Evolutionary conservation across 2,329 filamentous ascomycete species (phyloP).

Genomic region (Canariomyces notabilis): DNA sequence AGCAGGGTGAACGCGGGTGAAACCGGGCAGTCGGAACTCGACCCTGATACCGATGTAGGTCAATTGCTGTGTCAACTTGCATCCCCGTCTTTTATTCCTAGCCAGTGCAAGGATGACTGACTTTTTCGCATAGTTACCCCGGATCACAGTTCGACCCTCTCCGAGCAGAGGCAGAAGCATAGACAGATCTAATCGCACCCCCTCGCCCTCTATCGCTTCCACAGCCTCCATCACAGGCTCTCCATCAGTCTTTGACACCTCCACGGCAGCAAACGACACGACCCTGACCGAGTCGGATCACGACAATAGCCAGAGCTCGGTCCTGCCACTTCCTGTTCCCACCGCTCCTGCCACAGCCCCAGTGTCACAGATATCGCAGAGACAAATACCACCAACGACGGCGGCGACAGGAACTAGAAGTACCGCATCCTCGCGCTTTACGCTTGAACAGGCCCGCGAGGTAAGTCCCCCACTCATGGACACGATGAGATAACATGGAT

Average conservation of each 20-base stretch:
- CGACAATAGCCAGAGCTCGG: slow-evolving; percentile 17
- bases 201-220: slow-evolving; percentile 25
- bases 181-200: too few species aligned
- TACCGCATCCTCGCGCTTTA: slow-evolving; percentile 29
- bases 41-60: background rate
- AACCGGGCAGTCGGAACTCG: background rate
- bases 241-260: slow-evolving; percentile 49
- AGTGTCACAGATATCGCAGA: background rate
- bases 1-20: too few species aligned
- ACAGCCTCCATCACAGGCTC: slow-evolving; percentile 42
- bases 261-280: slow-evolving; percentile 42
- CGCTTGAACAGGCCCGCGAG: slow-evolving; percentile 49
- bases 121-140: background rate
- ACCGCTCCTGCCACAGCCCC: background rate
- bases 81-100: background rate
- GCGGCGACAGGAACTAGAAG: background rate
- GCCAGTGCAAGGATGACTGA: background rate
- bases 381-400: background rate
- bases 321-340: slow-evolving; percentile 4
- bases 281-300: slow-evolving; percentile 46
- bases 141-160: background rate
- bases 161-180: background rate
- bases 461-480: slow-evolving; percentile 31
- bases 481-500: background rate
- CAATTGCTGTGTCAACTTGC: too few species aligned